These are phyloP conservation scores for Mycosarcoma maydis DNA, from an alignment of 1,284 basidiomycete genomes.

Conservation along the genomic window DNA sequence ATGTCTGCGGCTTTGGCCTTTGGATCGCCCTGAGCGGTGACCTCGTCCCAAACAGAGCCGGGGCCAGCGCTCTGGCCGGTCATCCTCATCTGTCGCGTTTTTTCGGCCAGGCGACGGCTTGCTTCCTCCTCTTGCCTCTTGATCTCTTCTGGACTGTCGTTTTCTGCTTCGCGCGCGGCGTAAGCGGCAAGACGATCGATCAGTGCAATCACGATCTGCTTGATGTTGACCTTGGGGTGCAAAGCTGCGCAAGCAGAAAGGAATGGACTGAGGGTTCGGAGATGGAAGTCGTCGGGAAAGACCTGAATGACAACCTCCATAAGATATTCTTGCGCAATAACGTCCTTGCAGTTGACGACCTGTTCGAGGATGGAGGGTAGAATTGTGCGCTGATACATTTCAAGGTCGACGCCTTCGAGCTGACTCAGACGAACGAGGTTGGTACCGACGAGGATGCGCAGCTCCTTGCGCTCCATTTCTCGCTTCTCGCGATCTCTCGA, in stretches of 20 bases:
- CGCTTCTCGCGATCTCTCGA: slow-evolving; percentile 66
- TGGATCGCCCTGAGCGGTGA: slow-evolving; percentile 53
- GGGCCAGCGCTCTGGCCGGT: slow-evolving; percentile 49
- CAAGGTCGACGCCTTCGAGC: slow-evolving; percentile 65
- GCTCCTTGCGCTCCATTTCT: slow-evolving; percentile 64
- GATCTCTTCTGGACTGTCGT: slow-evolving; percentile 63
- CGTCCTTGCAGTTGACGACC: slow-evolving; percentile 66
- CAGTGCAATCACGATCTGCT: slow-evolving; percentile 65
- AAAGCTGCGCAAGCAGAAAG: slow-evolving; percentile 65
- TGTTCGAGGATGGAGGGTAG: slow-evolving; percentile 65
- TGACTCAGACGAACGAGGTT: slow-evolving; percentile 67
- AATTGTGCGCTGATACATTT: slow-evolving; percentile 62
- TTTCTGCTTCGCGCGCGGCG: slow-evolving; percentile 64
- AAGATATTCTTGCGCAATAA: slow-evolving; percentile 66
- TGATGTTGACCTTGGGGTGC: slow-evolving; percentile 67
- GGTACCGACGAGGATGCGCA: slow-evolving; percentile 66
- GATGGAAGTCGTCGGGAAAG: slow-evolving; percentile 67
- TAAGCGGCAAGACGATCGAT: slow-evolving; percentile 66
- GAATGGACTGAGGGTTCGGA: slow-evolving; percentile 62
- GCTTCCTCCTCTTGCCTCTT: slow-evolving; percentile 64
- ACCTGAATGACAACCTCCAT: slow-evolving; percentile 67
- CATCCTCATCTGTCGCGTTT: slow-evolving; percentile 58
- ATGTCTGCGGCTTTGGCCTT: slow-evolving; percentile 49
- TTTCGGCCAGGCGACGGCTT: slow-evolving; percentile 57
- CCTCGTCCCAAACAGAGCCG: slow-evolving; percentile 59